Base-by-base conservation (phyloP, 768 basidiomycete species). In the Lactarius akahatsu region DNA sequence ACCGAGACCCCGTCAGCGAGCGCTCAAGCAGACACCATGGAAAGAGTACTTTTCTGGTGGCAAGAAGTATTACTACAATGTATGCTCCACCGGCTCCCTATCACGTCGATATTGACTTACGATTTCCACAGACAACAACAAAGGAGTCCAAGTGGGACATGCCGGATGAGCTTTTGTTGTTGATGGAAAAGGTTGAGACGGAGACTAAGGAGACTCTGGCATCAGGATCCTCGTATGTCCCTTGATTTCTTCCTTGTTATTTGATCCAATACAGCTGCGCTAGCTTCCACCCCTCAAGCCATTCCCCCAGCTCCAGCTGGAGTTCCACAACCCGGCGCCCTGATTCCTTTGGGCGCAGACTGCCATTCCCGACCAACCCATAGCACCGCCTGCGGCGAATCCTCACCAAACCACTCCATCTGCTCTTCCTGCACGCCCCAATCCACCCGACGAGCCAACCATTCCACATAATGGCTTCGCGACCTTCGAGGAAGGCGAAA, bases 101-200 rank as follows among this genome's bases (percentile, higher is more conserved):
- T 41, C n/a, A 28, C 15, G 30, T 30, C 13, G 10, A 26, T 54
- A n/a, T 28, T 55, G 45, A 40, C 45, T 61, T 66, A 41, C 64
- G 69, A 59, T 43, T 45, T 59, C 18, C 72, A 2, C 73, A 97
- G 89, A 90, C 87, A 38, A 88, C 91, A 50, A 85, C 88, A 36
- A 96, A 94, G 71, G 92, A 96, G 77, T 96, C 95, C 2, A 94
- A 96, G 80, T 98, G 97, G 97, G 94, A 96, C 66, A 90, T 96
- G 87, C 97, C 97, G 11, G 89, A 94, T 62, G 96, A 98, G 72
- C 85, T 99, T 32, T 78, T 90, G 28, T 81, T 92, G n/a, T 77
- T 96, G 28, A 81, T 94, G 43, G 90, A 92, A 74, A 91, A 89
- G 71, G 89, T 96, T 0, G 91, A 94, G 76, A 90, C 91, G 75